Conservation (phyloP, 1,284 basidiomycete species). For the Sanghuangporus weigelae region DNA sequence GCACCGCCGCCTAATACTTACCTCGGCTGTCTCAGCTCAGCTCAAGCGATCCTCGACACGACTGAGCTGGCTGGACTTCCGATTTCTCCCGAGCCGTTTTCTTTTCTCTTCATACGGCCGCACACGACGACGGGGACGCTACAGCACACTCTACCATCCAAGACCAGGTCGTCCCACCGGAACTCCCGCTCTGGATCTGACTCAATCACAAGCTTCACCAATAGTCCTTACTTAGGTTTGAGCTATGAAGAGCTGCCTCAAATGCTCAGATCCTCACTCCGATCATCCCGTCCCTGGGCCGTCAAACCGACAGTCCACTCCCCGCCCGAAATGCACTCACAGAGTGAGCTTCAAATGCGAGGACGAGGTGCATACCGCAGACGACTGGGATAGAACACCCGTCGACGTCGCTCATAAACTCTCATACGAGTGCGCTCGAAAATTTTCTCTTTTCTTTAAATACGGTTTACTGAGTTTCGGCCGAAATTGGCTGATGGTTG, state of each 20-base stretch:
- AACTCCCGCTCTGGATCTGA: not conserved
- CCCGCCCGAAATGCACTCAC: not conserved
- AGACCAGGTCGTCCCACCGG: not conserved
- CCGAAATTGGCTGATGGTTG: constrained; percentile 3
- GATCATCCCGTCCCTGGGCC: not conserved
- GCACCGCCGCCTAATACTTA: no score
- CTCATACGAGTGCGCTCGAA: constrained; percentile 45
- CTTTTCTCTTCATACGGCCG: constrained; percentile 1
- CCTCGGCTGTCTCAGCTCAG: no score
- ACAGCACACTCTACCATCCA: not conserved
- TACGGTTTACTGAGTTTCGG: not conserved
- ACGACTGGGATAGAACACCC: constrained; percentile 68
- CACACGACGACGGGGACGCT: not conserved
- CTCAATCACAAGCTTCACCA: not conserved
- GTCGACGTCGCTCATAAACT: constrained; percentile 44
- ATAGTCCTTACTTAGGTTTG: not conserved
- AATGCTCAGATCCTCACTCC: not conserved
- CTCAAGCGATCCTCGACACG: no score
- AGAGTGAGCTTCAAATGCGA: constrained; percentile 49
- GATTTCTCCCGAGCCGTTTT: not conserved
- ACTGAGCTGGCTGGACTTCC: not conserved
- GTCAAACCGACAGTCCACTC: not conserved
- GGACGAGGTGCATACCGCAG: constrained; percentile 53
- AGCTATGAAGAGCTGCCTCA: constrained; percentile 14
- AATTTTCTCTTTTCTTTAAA: not conserved